These are phyloP conservation scores for Chlorella sp. DNA, from an alignment of 139 green algal species.

Conservation along the genomic window DNA sequence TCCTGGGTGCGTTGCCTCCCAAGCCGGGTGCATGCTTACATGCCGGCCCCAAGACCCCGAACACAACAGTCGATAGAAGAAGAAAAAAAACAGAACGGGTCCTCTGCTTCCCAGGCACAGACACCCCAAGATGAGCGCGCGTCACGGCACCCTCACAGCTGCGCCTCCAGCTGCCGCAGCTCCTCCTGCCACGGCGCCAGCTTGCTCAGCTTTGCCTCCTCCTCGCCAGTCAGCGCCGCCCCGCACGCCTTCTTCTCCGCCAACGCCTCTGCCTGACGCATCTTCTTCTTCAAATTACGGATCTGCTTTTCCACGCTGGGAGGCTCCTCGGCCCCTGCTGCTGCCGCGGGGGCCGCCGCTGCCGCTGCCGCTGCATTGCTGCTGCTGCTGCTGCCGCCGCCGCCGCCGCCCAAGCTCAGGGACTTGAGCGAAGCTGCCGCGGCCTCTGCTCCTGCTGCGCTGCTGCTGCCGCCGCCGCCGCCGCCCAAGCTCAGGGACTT, in stretches of 20 bases:
- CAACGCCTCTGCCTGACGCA: slow-evolving; percentile 62
- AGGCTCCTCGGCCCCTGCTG: slow-evolving; percentile 33
- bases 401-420: slow-evolving; percentile 15
- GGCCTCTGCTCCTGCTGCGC: not conserved
- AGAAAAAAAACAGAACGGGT: not conserved
- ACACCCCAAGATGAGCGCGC: not conserved
- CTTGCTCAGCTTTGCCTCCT: slow-evolving; percentile 61
- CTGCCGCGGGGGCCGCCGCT: not conserved
- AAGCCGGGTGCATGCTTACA: not conserved
- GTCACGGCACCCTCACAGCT: slow-evolving; percentile 7
- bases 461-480: not conserved
- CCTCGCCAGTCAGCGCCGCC: slow-evolving; percentile 48
- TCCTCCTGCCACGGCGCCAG: slow-evolving; percentile 46
- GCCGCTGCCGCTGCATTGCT: not conserved
- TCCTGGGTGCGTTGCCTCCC: too few species aligned
- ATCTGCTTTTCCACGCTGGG: slow-evolving; percentile 70
- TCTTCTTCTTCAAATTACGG: slow-evolving; percentile 70
- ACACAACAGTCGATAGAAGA: not conserved
- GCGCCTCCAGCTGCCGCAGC: slow-evolving; percentile 22
- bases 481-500: slow-evolving; percentile 16
- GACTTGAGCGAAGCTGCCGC: not conserved
- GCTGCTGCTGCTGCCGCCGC: not conserved
- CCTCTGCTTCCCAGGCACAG: not conserved
- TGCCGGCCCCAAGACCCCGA: not conserved
- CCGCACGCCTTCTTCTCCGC: slow-evolving; percentile 43